These are phyloP conservation scores for Skeletonema costatum DNA, from an alignment of 108 stramenopile genomes.

Conservation along the genomic window DNA sequence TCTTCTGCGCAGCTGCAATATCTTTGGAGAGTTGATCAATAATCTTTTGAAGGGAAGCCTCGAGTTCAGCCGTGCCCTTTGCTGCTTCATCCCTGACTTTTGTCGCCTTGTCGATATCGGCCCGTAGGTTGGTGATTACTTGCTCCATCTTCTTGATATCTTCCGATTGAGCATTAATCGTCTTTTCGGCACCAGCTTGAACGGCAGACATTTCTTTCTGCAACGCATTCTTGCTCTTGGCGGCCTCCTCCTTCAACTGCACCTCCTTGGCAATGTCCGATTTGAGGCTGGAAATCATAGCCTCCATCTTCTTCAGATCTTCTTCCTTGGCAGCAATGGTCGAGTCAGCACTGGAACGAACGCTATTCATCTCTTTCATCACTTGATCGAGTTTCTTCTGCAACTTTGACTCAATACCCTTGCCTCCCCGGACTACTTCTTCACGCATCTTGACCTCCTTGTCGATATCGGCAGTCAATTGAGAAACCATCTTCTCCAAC, in stretches of 20 bases:
- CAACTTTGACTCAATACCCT: conserved; percentile 16
- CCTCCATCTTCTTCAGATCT: conserved; percentile 9
- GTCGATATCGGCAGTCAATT: conserved; percentile 7
- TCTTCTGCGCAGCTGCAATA: background rate
- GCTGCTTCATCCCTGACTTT: conserved; percentile 22
- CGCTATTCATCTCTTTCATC: conserved; percentile 18
- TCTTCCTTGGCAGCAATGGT: background rate
- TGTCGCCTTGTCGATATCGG: conserved; percentile 22
- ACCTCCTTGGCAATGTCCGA: background rate
- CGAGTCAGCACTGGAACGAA: conserved; percentile 12
- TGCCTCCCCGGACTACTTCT: background rate
- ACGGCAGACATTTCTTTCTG: conserved; percentile 4
- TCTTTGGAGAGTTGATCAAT: conserved; percentile 2
- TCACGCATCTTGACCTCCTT: conserved; percentile 19
- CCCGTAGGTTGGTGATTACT: background rate
- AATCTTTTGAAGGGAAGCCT: conserved; percentile 4
- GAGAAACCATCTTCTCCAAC: conserved; percentile 28
- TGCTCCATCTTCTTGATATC: conserved; percentile 9
- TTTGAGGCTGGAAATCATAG: background rate
- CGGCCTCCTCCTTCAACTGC: background rate
- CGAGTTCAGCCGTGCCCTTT: conserved; percentile 22
- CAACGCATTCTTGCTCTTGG: conserved; percentile 17
- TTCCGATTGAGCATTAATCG: conserved; percentile 10
- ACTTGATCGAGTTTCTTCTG: conserved; percentile 29
- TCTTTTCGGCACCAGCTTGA: conserved; percentile 7